phyloP scores from a whole-genome alignment of 2,329 filamentous ascomycete species.

The Verticillium isaacii region DNA sequence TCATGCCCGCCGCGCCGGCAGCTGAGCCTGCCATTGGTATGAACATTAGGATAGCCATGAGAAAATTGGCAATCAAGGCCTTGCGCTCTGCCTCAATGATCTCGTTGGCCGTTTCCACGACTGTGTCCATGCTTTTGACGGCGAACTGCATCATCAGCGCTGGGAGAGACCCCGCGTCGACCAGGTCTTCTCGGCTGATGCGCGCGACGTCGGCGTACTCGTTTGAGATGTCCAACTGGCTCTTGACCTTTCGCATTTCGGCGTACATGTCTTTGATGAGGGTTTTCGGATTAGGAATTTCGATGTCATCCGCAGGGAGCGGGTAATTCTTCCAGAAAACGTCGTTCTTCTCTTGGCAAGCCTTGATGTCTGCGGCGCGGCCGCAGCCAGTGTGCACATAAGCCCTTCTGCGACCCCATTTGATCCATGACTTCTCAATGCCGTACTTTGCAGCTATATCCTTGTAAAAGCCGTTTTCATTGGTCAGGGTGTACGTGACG shows the following conservation, averaged over 20 bases:
- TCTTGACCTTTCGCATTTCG: background rate
- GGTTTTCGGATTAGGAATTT: conserved; percentile 3
- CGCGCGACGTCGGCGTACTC: background rate
- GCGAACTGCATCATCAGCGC: background rate
- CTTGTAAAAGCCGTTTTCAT: background rate
- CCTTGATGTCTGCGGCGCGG: background rate
- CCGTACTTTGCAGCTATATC: background rate
- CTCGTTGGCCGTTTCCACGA: background rate
- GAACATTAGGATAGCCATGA: background rate
- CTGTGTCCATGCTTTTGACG: conserved; percentile 1
- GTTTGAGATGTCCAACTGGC: background rate
- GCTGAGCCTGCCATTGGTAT: background rate
- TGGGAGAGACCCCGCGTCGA: background rate
- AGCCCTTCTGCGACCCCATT: background rate
- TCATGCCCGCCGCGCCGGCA: conserved; percentile 3
- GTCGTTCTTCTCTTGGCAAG: background rate
- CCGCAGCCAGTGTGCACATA: background rate
- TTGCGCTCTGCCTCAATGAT: conserved; percentile 1
- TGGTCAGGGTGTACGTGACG: background rate
- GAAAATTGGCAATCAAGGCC: background rate
- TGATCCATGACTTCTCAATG: background rate
- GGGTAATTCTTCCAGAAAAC: background rate
- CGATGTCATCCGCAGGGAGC: background rate
- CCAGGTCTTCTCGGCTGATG: conserved; percentile 1
- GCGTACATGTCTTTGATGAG: conserved; percentile 1